Evolutionary conservation across 257 asterid species (phyloP).

Genomic region (Lycium ferocissimum): DNA sequence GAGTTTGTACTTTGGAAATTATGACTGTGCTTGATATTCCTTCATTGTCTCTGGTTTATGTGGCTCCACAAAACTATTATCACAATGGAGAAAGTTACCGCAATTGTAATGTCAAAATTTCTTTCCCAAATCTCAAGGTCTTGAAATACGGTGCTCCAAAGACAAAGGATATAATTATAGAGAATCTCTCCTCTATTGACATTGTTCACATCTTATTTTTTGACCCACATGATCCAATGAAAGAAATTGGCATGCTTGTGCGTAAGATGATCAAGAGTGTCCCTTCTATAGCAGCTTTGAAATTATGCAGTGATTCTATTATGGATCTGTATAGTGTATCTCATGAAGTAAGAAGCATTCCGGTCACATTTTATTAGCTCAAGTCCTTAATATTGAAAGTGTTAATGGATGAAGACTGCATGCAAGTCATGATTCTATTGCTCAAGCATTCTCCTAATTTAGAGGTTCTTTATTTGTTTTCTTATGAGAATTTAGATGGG

Average conservation of each 20-base stretch:
- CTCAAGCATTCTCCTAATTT: conserved; percentile 31
- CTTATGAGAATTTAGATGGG: conserved; percentile 6
- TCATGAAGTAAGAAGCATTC: background rate
- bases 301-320: background rate
- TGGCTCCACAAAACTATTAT: background rate
- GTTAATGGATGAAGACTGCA: background rate
- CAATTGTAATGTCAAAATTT: background rate
- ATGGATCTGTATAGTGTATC: background rate
- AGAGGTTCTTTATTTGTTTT: conserved; percentile 3
- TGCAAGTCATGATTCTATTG: conserved; percentile 9
- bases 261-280: conserved; percentile 5
- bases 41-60: background rate
- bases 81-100: background rate
- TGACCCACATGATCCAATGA: background rate
- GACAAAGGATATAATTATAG: conserved; percentile 7
- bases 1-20: background rate
- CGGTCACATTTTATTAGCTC: background rate
- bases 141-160: conserved; percentile 7
- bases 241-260: background rate
- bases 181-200: conserved; percentile 24
- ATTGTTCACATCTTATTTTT: background rate
- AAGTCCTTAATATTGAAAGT: conserved; percentile 19
- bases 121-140: conserved; percentile 19
- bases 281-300: background rate
- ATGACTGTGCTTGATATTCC: conserved; percentile 23